Evolutionary conservation across 2,329 filamentous ascomycete species (phyloP), one percentile per base, ranked within the genome.

Genomic region (Aspergillus phoenicis): DNA sequence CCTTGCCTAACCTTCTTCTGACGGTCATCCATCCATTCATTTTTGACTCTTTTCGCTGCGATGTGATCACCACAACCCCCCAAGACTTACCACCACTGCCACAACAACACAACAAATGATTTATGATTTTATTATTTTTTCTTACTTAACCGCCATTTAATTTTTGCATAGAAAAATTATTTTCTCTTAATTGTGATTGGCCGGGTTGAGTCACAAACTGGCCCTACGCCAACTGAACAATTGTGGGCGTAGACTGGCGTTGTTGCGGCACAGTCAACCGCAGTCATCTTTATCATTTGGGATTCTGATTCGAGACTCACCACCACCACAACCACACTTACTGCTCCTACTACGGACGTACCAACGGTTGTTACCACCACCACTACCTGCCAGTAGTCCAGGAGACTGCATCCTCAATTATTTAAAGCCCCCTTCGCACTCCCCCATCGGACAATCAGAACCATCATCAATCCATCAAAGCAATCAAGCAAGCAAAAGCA

Each of bases 281-380:
- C 62, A 63, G 63, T 61, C 58, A 65, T 45, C 58, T 63, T 61
- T 66, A 62, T 62, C 60, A 59, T 59, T 60, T 62, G 60, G 59
- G 54, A 62, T 53, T 58, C 57, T 61, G 66, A 68, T 68, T 68
- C 67, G 67, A 68, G 64, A 64, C 48, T 49, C 64, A 66, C 54
- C 51, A 45, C 58, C 64, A 64, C 65, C 66, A 55, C 58, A 20
- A 45, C 41, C 41, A 45, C 41, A 17, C 11, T 22, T 24, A 11
- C 15, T 45, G 41, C 41, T 45, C 20, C 41, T 45, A 6, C 41
- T 13, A 45, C 20, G 20, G 20, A 45, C 41, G 22, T 36, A 36
- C 33, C 33, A 36, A 36, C 33, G 33, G 10, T 36, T 36, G 33
- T 36, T 36, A 36, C 33, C 33, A 36, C 33, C 33, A 36, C 33